Evolutionary conservation across 352 stramenopile genomes (phyloP).

Genomic region (Blastocystis sp.): DNA sequence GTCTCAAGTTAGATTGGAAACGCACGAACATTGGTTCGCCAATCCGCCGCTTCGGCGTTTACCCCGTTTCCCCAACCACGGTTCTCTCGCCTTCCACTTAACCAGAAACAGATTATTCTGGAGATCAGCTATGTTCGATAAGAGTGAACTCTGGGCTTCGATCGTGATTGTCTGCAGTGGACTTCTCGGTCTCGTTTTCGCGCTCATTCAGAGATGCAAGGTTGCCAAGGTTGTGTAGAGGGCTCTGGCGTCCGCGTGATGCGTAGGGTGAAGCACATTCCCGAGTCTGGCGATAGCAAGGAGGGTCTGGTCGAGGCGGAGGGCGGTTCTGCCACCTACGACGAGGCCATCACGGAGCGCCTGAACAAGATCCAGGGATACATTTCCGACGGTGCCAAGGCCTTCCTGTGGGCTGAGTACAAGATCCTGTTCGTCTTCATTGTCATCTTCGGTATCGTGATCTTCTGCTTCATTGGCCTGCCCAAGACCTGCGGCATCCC

Average conservation of each 20-base stretch:
- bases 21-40: background rate
- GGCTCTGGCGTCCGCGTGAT: background rate
- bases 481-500: constrained; percentile 72
- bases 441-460: constrained; percentile 80
- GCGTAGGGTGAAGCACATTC: constrained; percentile 50
- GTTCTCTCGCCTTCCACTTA: background rate
- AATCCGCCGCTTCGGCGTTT: background rate
- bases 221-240: constrained; percentile 37
- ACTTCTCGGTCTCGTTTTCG: constrained; percentile 37
- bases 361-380: constrained; percentile 82
- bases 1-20: background rate
- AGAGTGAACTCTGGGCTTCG: constrained; percentile 21
- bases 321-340: constrained; percentile 38
- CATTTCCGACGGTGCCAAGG: constrained; percentile 94
- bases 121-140: background rate
- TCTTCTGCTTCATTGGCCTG: constrained; percentile 80
- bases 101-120: constrained; percentile 4
- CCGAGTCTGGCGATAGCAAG: constrained; percentile 5
- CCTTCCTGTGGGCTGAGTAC: constrained; percentile 96
- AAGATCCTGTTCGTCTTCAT: constrained; percentile 93
- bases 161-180: constrained; percentile 48
- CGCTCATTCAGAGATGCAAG: constrained; percentile 22
- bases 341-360: constrained; percentile 41
- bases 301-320: constrained; percentile 31
- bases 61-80: background rate